Evolutionary conservation across 352 stramenopile genomes (phyloP).

Genomic region (Globisporangium paroecandrum): DNA sequence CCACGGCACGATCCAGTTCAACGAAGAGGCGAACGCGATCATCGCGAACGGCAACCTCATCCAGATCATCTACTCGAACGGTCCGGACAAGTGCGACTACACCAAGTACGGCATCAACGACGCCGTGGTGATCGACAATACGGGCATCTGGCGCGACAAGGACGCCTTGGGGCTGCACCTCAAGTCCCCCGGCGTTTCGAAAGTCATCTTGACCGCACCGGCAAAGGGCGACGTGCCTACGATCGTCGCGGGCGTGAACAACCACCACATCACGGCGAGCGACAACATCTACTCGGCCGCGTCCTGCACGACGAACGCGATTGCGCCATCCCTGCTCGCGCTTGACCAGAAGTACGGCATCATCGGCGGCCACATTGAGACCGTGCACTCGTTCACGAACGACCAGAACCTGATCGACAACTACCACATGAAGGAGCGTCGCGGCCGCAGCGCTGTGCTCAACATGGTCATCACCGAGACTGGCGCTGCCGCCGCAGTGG

Average conservation of each 20-base stretch:
- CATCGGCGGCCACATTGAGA: conserved; percentile 82
- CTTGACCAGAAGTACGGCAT: conserved; percentile 85
- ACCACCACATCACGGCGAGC: conserved; percentile 49
- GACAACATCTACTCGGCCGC: conserved; percentile 75
- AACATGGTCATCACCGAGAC: conserved; percentile 92
- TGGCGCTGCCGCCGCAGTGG: conserved; percentile 73
- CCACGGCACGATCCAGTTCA: conserved; percentile 78
- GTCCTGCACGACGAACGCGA: conserved; percentile 86
- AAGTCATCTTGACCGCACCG: conserved; percentile 79
- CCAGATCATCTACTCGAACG: conserved; percentile 83
- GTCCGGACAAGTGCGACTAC: conserved; percentile 86
- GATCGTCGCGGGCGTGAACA: conserved; percentile 81
- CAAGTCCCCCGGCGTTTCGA: conserved; percentile 69
- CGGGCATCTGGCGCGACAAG: conserved; percentile 75
- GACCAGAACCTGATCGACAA: conserved; percentile 90
- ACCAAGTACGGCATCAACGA: conserved; percentile 84
- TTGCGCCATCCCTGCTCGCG: conserved; percentile 68
- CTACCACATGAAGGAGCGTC: conserved; percentile 86
- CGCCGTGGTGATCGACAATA: conserved; percentile 89
- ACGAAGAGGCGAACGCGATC: conserved; percentile 83
- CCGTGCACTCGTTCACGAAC: conserved; percentile 89
- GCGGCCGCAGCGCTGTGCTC: conserved; percentile 78
- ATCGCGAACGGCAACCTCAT: conserved; percentile 87
- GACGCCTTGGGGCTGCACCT: conserved; percentile 66
- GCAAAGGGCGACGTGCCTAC: conserved; percentile 73